These are phyloP conservation scores for Cerioporus squamosus DNA, from an alignment of 1,284 basidiomycete species.

Conservation along the genomic window DNA sequence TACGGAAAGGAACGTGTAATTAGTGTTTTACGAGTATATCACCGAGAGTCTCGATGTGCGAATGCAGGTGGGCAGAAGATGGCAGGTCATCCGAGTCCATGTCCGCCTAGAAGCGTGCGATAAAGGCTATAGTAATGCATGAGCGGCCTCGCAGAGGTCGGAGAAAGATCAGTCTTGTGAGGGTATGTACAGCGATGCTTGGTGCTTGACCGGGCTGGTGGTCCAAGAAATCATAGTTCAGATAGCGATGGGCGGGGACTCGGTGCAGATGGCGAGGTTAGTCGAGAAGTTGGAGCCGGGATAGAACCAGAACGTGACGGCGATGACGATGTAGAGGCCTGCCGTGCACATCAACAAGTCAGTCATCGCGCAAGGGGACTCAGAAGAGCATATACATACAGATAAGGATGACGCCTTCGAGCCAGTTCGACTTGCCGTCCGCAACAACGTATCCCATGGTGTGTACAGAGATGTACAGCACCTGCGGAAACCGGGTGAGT, in stretches of 20 bases:
- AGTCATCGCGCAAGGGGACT: too few relatives aligned
- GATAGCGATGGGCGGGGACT: slow-evolving; percentile 15
- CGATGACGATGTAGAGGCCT: slow-evolving; percentile 70
- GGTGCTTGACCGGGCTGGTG: neutral
- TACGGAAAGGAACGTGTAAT: neutral
- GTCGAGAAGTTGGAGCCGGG: slow-evolving; percentile 47
- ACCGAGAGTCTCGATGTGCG: neutral
- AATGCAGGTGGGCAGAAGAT: neutral
- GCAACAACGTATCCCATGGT: slow-evolving; percentile 83
- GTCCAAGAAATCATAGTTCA: neutral
- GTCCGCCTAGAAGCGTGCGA: neutral
- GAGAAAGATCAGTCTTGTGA: neutral
- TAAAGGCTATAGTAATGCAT: slow-evolving; percentile 9
- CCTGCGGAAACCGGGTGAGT: slow-evolving; percentile 18
- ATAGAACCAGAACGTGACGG: slow-evolving; percentile 72
- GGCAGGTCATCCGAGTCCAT: neutral
- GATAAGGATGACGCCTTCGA: slow-evolving; percentile 64
- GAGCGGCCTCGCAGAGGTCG: slow-evolving; percentile 10
- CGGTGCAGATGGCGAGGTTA: slow-evolving; percentile 39
- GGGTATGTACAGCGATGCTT: neutral
- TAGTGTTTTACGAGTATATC: neutral
- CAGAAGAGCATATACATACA: slow-evolving; percentile 25
- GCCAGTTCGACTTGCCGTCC: slow-evolving; percentile 87
- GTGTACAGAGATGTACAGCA: slow-evolving; percentile 56
- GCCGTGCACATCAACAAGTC: neutral